These are phyloP conservation scores for Saccharomycopsis sp. DNA, from an alignment of 805 yeast genomes.

Conservation along the genomic window DNA sequence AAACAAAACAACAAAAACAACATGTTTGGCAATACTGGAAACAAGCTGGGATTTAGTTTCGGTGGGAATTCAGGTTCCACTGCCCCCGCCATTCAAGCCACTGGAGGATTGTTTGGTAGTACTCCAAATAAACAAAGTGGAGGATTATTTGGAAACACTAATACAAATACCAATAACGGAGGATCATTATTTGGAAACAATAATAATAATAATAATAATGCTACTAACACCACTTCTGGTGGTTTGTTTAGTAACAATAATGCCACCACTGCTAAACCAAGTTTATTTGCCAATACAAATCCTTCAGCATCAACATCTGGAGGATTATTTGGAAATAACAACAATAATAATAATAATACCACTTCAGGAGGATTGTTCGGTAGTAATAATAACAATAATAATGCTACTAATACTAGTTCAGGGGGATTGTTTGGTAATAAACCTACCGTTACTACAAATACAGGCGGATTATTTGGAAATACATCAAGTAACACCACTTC, in stretches of 20 bases:
- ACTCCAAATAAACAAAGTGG: constrained; percentile 17
- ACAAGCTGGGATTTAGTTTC: no score
- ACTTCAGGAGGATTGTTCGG: constrained; percentile 25
- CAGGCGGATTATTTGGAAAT: constrained; percentile 24
- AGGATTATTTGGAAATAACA: constrained; percentile 23
- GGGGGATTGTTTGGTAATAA: constrained; percentile 25
- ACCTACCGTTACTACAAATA: constrained; percentile 15
- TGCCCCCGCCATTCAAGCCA: no score
- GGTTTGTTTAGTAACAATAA: constrained; percentile 28
- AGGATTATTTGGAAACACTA: constrained; percentile 25
- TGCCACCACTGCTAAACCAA: constrained; percentile 20
- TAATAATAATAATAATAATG: constrained; percentile 17
- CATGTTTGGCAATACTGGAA: no score
- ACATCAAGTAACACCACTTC: constrained; percentile 19
- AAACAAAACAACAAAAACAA: no score
- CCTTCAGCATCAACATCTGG: constrained; percentile 26
- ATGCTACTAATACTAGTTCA: constrained; percentile 10
- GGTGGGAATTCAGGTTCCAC: no score
- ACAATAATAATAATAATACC: constrained; percentile 15
- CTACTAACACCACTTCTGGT: constrained; percentile 25
- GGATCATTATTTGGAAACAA: constrained; percentile 27
- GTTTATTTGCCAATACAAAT: constrained; percentile 18
- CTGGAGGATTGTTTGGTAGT: constrained; percentile 21
- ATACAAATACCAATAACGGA: constrained; percentile 18
- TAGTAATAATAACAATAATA: constrained; percentile 16